phyloP scores from a whole-genome alignment of 2,329 filamentous ascomycete species.

The Diaporthe helianthi region DNA sequence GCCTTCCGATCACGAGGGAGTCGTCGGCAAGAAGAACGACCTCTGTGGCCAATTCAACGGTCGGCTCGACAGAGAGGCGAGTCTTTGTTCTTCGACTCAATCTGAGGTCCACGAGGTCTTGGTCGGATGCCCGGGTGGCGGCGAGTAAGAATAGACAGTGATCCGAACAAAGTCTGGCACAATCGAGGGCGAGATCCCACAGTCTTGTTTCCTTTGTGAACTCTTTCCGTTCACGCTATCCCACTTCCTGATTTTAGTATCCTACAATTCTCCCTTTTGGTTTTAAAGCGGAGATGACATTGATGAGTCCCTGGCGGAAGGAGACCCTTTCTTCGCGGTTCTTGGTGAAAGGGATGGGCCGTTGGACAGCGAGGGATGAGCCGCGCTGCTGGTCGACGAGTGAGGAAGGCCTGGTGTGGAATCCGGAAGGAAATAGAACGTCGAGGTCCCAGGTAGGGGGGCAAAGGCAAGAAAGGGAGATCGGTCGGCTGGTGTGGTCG shows the following conservation, averaged over 20 bases:
- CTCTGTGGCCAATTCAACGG: conserved; percentile 6
- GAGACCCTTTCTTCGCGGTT: conserved; percentile 11
- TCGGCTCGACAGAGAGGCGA: neutral
- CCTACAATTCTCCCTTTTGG: conserved; percentile 27
- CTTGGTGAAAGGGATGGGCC: conserved; percentile 17
- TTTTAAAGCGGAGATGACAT: conserved; percentile 33
- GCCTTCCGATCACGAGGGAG: neutral
- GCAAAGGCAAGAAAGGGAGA: conserved; percentile 8
- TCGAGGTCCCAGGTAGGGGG: conserved; percentile 28
- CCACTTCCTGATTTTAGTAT: conserved; percentile 17
- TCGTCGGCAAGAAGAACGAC: neutral
- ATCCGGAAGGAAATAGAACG: conserved; percentile 28
- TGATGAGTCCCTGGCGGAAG: conserved; percentile 23
- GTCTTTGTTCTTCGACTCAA: conserved; percentile 5
- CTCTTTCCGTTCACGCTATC: neutral
- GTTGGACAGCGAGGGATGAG: conserved; percentile 29
- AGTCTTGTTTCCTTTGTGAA: conserved; percentile 25
- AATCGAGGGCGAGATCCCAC: conserved; percentile 25
- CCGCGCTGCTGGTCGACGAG: conserved; percentile 25
- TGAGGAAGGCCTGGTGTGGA: conserved; percentile 26
- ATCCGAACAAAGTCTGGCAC: conserved; percentile 27
- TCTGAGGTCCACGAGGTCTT: conserved; percentile 19
- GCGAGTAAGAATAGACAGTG: conserved; percentile 16
- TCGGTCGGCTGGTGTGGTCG: conserved; percentile 22
- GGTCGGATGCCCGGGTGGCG: neutral